Base-by-base conservation (phyloP, 2,329 filamentous ascomycete genomes). In the Colletotrichum sp. region DNA sequence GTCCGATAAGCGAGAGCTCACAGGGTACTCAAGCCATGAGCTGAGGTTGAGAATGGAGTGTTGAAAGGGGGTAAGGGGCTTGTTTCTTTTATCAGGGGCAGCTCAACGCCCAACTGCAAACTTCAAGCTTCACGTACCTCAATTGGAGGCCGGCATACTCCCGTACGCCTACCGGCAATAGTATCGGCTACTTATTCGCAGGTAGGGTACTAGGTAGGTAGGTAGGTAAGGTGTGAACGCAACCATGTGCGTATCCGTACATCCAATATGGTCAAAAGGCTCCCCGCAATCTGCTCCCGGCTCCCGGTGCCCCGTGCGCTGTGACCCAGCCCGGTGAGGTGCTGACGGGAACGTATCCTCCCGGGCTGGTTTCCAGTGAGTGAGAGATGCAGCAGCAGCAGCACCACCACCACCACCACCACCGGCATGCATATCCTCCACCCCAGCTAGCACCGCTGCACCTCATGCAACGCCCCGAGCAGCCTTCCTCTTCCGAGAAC, bases 221-320 rank as follows among this genome's bases (percentile, higher is more conserved):
- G 18, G 36, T 43, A 43, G 16, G 36, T 18, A 39, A 18, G 16
- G 36, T 43, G 8, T 43, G 3, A 43, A 43, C 36, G 36, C 36
- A n/a, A 48, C 39, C 39, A 48, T 48, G 18, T 48, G 18, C 39
- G 39, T 43, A 39, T n/a, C 8, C 18, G 39, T 48, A 43, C 16
- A 18, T 18, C 8, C 16, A 18, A 43, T 18, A 48, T n/a, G 18
- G 39, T 13, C 30, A 24, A 21, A 6, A 26, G 34, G 34, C 34
- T 67, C 60, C 68, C 68, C 68, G 72, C 68, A 72, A 12, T 72
- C 61, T 48, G 30, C 52, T 63, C 52, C 72, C 36, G 61, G 68
- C 57, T 75, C 68, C 71, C 72, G 61, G 61, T 70, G 68, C 71
- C 65, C 68, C 48, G 26, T 8, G 48, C 39, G 30, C 66, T 57